phyloP scores from a whole-genome alignment of 169 alveolate genomes.

The Eimeria brunetti region DNA sequence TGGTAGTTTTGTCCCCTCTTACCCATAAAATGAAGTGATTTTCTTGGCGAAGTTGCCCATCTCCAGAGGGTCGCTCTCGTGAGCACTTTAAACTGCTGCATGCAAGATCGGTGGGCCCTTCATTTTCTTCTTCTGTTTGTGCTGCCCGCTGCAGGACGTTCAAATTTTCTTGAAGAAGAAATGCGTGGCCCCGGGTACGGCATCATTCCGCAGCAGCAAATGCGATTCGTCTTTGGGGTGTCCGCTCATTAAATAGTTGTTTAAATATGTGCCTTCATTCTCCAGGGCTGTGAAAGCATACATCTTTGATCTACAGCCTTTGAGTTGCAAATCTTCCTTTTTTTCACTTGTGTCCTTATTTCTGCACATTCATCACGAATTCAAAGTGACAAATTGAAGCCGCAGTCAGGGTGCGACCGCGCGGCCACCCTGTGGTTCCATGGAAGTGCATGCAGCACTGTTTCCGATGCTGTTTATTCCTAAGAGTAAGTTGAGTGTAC shows the following conservation, averaged over 20 bases:
- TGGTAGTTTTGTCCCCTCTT: background rate
- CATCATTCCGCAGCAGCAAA: background rate
- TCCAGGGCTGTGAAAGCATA: background rate
- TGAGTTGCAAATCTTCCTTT: background rate
- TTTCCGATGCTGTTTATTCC: background rate
- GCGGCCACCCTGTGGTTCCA: too few relatives aligned
- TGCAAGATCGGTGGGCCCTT: background rate
- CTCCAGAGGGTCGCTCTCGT: background rate
- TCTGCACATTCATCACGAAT: too few relatives aligned
- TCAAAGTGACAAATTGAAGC: too few relatives aligned
- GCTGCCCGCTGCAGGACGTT: conserved; percentile 17
- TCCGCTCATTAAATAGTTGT: background rate
- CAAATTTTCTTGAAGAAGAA: conserved; percentile 42
- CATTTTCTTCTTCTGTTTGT: background rate
- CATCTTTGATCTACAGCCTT: background rate
- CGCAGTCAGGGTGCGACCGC: too few relatives aligned
- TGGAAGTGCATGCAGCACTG: background rate
- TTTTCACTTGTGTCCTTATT: too few relatives aligned
- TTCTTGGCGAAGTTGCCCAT: background rate
- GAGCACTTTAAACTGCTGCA: background rate
- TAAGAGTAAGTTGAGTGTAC: background rate
- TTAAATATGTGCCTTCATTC: background rate
- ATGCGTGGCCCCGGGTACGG: conserved; percentile 60
- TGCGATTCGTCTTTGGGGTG: background rate
- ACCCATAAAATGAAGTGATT: background rate